Percentiles rank a stretch among this genome's conserved stretches.
These are phyloP conservation scores for Penicillium parvum DNA, from an alignment of 495 filamentous ascomycete species.

Conservation along the genomic window DNA sequence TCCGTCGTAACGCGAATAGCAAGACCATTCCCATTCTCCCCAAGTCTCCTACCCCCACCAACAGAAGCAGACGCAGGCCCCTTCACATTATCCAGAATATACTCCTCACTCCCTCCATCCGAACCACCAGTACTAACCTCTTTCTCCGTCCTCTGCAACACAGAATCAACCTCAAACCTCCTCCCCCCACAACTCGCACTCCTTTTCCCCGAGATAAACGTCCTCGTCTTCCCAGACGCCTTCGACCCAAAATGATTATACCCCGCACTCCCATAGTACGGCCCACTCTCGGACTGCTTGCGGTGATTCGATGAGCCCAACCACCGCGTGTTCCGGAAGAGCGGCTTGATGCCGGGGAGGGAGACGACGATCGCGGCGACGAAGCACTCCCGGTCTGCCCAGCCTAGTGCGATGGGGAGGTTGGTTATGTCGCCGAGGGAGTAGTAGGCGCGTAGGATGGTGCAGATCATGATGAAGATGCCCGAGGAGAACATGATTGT, in stretches of 20 bases:
- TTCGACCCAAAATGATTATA: slow-evolving; percentile 12
- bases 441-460: slow-evolving; percentile 22
- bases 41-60: background rate
- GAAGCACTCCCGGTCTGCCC: slow-evolving; percentile 25
- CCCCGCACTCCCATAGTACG: slow-evolving; percentile 6
- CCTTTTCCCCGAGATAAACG: slow-evolving; percentile 4
- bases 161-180: slow-evolving; percentile 5
- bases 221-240: slow-evolving; percentile 9
- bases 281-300: slow-evolving; percentile 6
- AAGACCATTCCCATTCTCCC: slow-evolving; percentile 1
- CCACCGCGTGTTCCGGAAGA: slow-evolving; percentile 20
- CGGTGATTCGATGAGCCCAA: slow-evolving; percentile 13
- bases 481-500: slow-evolving; percentile 21
- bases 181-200: background rate
- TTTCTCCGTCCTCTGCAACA: slow-evolving; percentile 1
- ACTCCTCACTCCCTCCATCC: background rate
- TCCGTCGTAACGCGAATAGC: slow-evolving; percentile 16
- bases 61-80: background rate
- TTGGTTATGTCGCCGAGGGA: slow-evolving; percentile 20
- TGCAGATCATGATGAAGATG: slow-evolving; percentile 29
- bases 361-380: slow-evolving; percentile 22
- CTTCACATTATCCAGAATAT: slow-evolving; percentile 6
- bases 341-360: slow-evolving; percentile 23
- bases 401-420: slow-evolving; percentile 16
- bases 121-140: background rate